These are phyloP conservation scores for Barnettozyma pratensis DNA, from an alignment of 805 yeast genomes.

Conservation along the genomic window DNA sequence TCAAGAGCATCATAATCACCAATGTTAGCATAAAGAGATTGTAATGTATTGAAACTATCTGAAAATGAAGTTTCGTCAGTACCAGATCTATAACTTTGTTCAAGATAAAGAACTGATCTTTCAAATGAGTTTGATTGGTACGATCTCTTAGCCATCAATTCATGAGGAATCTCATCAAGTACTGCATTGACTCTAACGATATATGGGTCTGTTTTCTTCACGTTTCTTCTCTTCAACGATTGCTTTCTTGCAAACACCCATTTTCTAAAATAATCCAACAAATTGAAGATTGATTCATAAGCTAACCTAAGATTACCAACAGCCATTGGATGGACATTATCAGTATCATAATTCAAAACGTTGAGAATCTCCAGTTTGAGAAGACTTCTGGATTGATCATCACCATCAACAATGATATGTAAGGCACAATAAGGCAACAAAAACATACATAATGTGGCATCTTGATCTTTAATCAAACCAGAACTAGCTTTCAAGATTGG, in stretches of 20 bases:
- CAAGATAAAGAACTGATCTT: constrained; percentile 80
- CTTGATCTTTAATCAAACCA: constrained; percentile 62
- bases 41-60: constrained; percentile 46
- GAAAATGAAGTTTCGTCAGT: constrained; percentile 23
- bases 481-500: constrained; percentile 60
- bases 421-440: constrained; percentile 74
- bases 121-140: constrained; percentile 83
- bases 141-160: constrained; percentile 69
- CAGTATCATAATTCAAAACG: constrained; percentile 47
- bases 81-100: constrained; percentile 55
- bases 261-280: constrained; percentile 77
- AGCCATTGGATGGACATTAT: constrained; percentile 43
- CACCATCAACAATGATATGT: constrained; percentile 48
- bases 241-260: constrained; percentile 43
- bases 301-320: constrained; percentile 59
- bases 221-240: constrained; percentile 15
- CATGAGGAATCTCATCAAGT: constrained; percentile 55
- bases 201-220: constrained; percentile 25
- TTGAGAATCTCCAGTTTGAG: constrained; percentile 46
- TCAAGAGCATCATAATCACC: constrained; percentile 88
- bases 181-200: constrained; percentile 39
- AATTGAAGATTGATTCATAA: constrained; percentile 68
- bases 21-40: constrained; percentile 76
- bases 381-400: constrained; percentile 33
- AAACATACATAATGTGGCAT: constrained; percentile 61